These are phyloP conservation scores for Cubamyces lactineus DNA, from an alignment of 768 basidiomycete species.

Conservation along the genomic window DNA sequence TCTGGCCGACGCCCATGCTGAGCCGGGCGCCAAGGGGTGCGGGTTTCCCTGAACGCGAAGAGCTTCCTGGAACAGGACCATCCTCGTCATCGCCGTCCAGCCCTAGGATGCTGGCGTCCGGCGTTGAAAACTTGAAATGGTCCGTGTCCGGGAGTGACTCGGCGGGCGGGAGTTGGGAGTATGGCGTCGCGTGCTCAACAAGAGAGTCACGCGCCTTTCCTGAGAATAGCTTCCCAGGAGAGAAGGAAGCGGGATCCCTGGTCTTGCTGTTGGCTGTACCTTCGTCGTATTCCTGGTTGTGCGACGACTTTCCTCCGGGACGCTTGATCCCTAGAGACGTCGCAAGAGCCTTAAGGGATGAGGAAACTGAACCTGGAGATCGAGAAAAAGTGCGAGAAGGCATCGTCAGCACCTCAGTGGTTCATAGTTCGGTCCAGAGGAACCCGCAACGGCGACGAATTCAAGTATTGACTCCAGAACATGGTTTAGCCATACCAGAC, in stretches of 20 bases:
- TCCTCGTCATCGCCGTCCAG: conserved; percentile 14
- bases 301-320: conserved; percentile 30
- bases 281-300: conserved; percentile 22
- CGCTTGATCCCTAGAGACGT: conserved; percentile 75
- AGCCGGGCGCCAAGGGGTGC: conserved; percentile 63
- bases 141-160: conserved; percentile 27
- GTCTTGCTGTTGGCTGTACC: conserved; percentile 28
- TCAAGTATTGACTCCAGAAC: not conserved
- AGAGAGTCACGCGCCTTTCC: conserved; percentile 21
- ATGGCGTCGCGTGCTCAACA: conserved; percentile 25
- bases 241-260: conserved; percentile 25
- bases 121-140: conserved; percentile 50
- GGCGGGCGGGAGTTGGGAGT: conserved; percentile 22
- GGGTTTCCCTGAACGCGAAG: conserved; percentile 59
- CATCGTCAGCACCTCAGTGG: conserved; percentile 6
- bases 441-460: not conserved
- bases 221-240: conserved; percentile 24
- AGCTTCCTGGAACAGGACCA: conserved; percentile 62
- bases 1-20: conserved; percentile 49
- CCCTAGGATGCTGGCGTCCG: conserved; percentile 30
- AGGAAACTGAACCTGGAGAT: conserved; percentile 56
- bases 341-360: conserved; percentile 79
- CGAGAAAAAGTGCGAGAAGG: not conserved
- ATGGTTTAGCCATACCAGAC: not conserved
- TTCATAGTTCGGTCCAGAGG: not conserved